Percentiles rank a stretch among this genome's conserved stretches.
Conservation (phyloP, 2,329 filamentous ascomycete species). For the Aspergillus tubingensis region DNA sequence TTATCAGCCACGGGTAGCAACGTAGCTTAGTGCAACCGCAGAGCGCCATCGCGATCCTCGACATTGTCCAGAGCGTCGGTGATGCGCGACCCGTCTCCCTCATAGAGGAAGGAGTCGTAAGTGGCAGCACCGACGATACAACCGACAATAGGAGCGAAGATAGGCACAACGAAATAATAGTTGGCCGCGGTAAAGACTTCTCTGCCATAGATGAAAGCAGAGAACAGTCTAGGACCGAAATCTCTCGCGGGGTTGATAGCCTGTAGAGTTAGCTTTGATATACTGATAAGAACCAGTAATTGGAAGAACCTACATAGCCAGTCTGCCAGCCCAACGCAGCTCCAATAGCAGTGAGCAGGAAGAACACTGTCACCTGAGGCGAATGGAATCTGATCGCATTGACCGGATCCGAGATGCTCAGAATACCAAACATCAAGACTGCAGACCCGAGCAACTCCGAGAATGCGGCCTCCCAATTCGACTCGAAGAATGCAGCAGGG, state of each 20-base stretch:
- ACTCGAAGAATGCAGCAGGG: slow-evolving; percentile 25
- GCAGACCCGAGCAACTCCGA: slow-evolving; percentile 30
- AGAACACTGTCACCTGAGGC: slow-evolving; percentile 29
- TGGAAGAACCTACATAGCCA: slow-evolving; percentile 30
- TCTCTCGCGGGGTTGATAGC: slow-evolving; percentile 35
- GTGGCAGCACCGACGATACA: slow-evolving; percentile 30
- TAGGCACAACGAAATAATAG: slow-evolving; percentile 33
- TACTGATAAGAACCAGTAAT: background rate
- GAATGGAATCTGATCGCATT: slow-evolving; percentile 30
- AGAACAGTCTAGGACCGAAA: slow-evolving; percentile 34
- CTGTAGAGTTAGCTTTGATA: slow-evolving; percentile 5
- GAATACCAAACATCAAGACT: slow-evolving; percentile 33
- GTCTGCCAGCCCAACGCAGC: slow-evolving; percentile 37
- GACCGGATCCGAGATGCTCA: slow-evolving; percentile 29
- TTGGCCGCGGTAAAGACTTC: slow-evolving; percentile 31
- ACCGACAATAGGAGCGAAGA: slow-evolving; percentile 31
- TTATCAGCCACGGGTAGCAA: background rate
- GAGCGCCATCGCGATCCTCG: slow-evolving; percentile 23
- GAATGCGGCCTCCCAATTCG: slow-evolving; percentile 37
- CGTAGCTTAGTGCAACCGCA: slow-evolving; percentile 24
- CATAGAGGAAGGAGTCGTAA: slow-evolving; percentile 31
- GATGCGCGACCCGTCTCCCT: slow-evolving; percentile 35
- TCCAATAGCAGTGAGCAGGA: slow-evolving; percentile 33
- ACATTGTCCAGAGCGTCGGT: slow-evolving; percentile 28
- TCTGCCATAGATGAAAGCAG: slow-evolving; percentile 31